A percentile compares a stretch with the other conserved stretches of the same genome.
phyloP scores from a whole-genome alignment of 768 basidiomycete species.

The Suillus tomentosus region DNA sequence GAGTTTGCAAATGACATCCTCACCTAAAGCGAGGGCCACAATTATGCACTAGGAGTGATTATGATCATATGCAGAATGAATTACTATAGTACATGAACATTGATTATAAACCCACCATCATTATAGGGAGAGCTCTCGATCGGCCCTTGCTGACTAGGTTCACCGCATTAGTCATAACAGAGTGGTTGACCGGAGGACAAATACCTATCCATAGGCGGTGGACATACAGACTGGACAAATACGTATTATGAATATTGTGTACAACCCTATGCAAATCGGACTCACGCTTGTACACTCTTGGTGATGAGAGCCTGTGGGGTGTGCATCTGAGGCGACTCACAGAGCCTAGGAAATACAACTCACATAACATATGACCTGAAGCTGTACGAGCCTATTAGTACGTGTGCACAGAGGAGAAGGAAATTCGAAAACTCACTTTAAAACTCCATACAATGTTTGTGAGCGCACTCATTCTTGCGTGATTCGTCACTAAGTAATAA shows the following conservation, averaged over 20 bases:
- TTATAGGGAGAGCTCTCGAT: background rate
- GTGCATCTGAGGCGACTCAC: background rate
- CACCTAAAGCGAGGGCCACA: background rate
- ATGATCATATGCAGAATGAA: background rate
- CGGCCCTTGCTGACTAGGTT: background rate
- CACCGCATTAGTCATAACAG: background rate
- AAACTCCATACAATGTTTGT: constrained; percentile 22
- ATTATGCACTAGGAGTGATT: background rate
- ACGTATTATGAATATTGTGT: background rate
- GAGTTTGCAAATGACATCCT: background rate
- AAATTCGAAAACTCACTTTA: background rate
- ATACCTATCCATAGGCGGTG: constrained; percentile 1
- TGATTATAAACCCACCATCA: background rate
- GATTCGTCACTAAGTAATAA: background rate
- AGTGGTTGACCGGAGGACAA: background rate
- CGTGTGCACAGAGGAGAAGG: background rate
- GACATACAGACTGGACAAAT: background rate
- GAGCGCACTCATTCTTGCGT: background rate
- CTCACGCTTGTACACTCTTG: background rate
- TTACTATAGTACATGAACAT: background rate
- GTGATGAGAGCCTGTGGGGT: background rate
- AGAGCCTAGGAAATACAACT: background rate
- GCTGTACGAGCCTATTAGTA: background rate
- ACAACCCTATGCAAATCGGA: background rate
- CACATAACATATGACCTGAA: background rate